Percentiles rank a stretch among this genome's conserved stretches.
These are phyloP conservation scores for Phytophthora sansomeana DNA, from an alignment of 352 stramenopile species.

Conservation along the genomic window DNA sequence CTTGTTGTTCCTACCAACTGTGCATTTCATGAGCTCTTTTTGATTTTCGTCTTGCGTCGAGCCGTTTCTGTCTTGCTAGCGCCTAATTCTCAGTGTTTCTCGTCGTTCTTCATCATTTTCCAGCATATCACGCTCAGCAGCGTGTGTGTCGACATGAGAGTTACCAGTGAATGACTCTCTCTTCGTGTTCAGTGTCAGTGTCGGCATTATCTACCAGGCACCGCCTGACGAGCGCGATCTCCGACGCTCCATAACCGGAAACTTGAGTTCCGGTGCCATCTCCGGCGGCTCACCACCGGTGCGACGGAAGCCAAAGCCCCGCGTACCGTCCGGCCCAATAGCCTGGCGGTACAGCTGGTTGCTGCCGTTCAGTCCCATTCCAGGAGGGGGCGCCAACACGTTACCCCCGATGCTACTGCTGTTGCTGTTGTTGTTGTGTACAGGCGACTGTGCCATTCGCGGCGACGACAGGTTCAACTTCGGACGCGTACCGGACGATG, in stretches of 20 bases:
- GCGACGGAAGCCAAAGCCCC: conserved; percentile 81
- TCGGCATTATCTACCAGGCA: conserved; percentile 43
- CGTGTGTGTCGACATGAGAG: conserved; percentile 35
- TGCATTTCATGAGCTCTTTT: conserved; percentile 39
- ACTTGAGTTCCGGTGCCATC: conserved; percentile 67
- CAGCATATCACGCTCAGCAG: conserved; percentile 35
- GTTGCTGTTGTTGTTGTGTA: conserved; percentile 35
- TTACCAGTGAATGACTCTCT: conserved; percentile 5
- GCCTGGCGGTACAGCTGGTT: conserved; percentile 78
- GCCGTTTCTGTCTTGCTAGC: conserved; percentile 31
- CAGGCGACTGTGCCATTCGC: conserved; percentile 60
- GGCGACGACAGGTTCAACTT: conserved; percentile 73
- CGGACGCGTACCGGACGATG: conserved; percentile 63
- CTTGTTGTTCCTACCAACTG: conserved; percentile 31
- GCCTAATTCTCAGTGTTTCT: conserved; percentile 40
- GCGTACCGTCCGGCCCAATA: conserved; percentile 80
- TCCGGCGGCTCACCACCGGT: conserved; percentile 58
- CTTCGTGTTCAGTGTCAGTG: conserved; percentile 30
- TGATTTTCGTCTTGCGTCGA: conserved; percentile 25
- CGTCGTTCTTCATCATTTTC: conserved; percentile 36
- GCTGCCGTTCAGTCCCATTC: conserved; percentile 57
- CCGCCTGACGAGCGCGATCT: conserved; percentile 78
- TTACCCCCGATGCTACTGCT: conserved; percentile 23
- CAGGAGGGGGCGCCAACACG: conserved; percentile 40
- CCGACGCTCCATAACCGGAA: conserved; percentile 70